Base-by-base conservation (phyloP, 192 early-diverging fungal species). In the Backusella morwellensis region DNA sequence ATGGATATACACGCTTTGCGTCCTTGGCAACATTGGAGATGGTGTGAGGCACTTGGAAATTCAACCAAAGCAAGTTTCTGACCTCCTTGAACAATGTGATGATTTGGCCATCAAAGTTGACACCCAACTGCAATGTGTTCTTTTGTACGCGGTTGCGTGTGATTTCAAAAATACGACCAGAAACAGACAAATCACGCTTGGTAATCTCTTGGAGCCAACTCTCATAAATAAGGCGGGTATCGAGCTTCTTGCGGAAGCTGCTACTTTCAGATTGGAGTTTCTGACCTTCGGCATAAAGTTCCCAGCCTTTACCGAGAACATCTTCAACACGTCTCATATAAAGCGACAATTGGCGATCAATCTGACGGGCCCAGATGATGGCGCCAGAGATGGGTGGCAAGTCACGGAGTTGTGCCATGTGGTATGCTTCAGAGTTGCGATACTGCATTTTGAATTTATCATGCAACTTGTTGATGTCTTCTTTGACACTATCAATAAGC, bases 21-120 rank as follows among this genome's bases (percentile, higher is more conserved):
- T 99, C 97, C 81, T 97, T 97, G 34, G 96, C 96, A 66, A 96
- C 88, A 84, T 92, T 96, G 38, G 91, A 87, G 76, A 99, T 90
- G 44, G 93, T 91, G 69, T 95, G 93, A 26, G 97, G 97, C 0
- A 99, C 94, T 76, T 91, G 93, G 85, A 94, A 99, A 38, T 95
- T 93, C 19, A 99, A 87, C 96, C 95, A 98, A n/a, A 96, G 76
- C 78, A 99, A 84, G 81, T 99, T 95, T 41, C 97, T 91, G 36
- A 99, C 97, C 84, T 99, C 98, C 85, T 99, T 99, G 87, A 99
- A 99, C 70, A 99, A 84, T 0, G 96, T 94, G 72, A 99, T 96
- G 73, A 96, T 91, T 81, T 97, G 95, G 1, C 89, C 84, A 77
- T 99, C 98, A 84, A 99, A 99, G 79, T 96, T 97, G 74, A 99